Conservation (phyloP, 2,329 filamentous ascomycete species). For the Penicillium sp. region DNA sequence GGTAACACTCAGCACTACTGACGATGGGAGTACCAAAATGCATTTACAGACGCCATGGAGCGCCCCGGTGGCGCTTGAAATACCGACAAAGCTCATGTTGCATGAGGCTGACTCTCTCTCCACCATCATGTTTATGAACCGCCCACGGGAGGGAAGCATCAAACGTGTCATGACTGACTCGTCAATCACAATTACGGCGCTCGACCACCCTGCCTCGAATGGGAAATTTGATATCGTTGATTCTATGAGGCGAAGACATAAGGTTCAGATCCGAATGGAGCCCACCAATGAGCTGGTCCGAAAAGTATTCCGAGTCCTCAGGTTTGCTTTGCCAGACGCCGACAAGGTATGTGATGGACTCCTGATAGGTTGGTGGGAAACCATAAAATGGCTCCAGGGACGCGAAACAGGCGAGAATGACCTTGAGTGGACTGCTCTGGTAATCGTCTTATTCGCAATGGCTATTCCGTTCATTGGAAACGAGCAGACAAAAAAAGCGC, state of each 20-base stretch:
- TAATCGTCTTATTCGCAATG: constrained; percentile 67
- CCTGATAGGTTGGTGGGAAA: constrained; percentile 74
- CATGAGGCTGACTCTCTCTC: constrained; percentile 66
- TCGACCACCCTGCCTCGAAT: constrained; percentile 63
- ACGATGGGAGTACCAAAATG: constrained; percentile 67
- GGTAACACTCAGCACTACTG: constrained; percentile 69
- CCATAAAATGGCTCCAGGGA: constrained; percentile 68
- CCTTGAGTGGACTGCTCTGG: constrained; percentile 71
- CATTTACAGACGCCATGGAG: constrained; percentile 79
- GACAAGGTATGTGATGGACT: constrained; percentile 63
- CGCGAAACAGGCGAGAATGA: constrained; percentile 56
- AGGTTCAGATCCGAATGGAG: constrained; percentile 70
- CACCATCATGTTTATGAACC: constrained; percentile 55
- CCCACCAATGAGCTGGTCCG: constrained; percentile 67
- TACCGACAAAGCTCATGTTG: constrained; percentile 63
- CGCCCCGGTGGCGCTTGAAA: constrained; percentile 66
- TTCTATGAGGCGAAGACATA: constrained; percentile 65
- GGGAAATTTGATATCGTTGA: constrained; percentile 72
- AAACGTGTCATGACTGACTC: constrained; percentile 52
- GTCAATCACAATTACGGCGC: constrained; percentile 51
- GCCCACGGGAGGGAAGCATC: constrained; percentile 59
- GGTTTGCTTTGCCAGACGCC: constrained; percentile 65
- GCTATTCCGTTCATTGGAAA: constrained; percentile 63
- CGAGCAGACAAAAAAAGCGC: constrained; percentile 37
- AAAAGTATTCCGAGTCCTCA: constrained; percentile 65